A percentile compares a stretch with the other conserved stretches of the same genome.
Evolutionary conservation across 139 green algal species (phyloP).

Genomic region (Coccomyxa sp.): DNA sequence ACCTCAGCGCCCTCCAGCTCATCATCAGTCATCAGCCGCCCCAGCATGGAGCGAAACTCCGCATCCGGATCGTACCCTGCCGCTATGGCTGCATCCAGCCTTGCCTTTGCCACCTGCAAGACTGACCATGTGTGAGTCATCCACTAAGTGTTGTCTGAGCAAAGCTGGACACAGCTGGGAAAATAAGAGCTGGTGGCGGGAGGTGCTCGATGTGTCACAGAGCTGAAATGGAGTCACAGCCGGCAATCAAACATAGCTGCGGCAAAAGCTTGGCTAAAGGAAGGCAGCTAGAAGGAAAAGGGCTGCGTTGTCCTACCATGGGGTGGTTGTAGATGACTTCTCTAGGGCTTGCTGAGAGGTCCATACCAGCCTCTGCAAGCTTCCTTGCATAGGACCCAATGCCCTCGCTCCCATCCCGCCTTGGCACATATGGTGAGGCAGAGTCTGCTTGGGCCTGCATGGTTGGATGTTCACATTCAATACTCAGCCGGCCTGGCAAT

Average conservation of each 20-base stretch:
- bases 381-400: background rate
- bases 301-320: background rate
- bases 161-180: background rate
- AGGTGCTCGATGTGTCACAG: no score
- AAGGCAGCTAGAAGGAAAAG: background rate
- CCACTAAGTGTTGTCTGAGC: background rate
- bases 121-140: background rate
- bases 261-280: background rate
- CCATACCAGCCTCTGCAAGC: background rate
- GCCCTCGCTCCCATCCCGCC: background rate
- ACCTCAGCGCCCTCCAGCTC: background rate
- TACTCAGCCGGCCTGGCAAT: background rate
- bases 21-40: background rate
- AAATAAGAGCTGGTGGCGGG: no score
- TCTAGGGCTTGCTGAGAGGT: background rate
- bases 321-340: background rate
- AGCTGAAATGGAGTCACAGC: no score
- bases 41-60: background rate
- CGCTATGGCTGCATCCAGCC: background rate
- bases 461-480: background rate
- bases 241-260: background rate
- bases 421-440: background rate
- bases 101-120: background rate
- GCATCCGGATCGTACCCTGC: background rate
- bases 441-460: background rate